Base-by-base conservation (phyloP, 2,329 filamentous ascomycete species). In the Hypoxylon sp. region DNA sequence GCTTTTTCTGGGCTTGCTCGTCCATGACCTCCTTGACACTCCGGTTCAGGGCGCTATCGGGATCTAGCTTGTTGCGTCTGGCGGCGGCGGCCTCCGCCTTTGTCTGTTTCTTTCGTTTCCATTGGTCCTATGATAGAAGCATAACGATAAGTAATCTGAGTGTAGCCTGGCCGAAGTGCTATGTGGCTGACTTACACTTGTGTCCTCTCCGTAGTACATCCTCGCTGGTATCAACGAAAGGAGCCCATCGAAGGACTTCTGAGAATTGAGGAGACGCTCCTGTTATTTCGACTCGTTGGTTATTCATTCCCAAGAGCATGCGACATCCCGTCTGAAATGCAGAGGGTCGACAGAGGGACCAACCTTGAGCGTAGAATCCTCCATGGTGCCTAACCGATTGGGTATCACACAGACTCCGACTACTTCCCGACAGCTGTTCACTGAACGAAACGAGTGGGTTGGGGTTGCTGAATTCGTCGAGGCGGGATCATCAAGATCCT, bases 21-120 rank as follows among this genome's bases (percentile, higher is more conserved):
- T 97, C 93, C 89, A 97, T 91, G 68, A 98, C 89, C 80, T 98
- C 94, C 79, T 97, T 95, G 68, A 94, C 95, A 72, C 90, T 96
- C 71, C 83, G 84, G 84, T 97, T 96, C 72, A 87, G 79, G 69
- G 91, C 90, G 76, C 93, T 94, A 72, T 95, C 93, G 27, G 96
- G 94, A 76, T 98, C 93, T 44, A 98, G 87, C 82, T 98, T 98
- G 67, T 92, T 93, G 77, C 91, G 88, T 82, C 94, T 94, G 62
- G 93, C 92, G 73, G 92, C 90, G 69, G 89, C 89, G 66, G 93
- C 93, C 80, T 97, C 88, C 80, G 93, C 92, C 79, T 97, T 97
- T 55, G 93, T 95, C 82, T 98, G 94, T 84, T 98, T 98, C 83
- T 96, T 97, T 78, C 91, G 91, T 79, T 91, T 90, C 93, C 94